Base-by-base conservation (phyloP, 129 eudicot species). In the carrot (Daucus carota) region DNA sequence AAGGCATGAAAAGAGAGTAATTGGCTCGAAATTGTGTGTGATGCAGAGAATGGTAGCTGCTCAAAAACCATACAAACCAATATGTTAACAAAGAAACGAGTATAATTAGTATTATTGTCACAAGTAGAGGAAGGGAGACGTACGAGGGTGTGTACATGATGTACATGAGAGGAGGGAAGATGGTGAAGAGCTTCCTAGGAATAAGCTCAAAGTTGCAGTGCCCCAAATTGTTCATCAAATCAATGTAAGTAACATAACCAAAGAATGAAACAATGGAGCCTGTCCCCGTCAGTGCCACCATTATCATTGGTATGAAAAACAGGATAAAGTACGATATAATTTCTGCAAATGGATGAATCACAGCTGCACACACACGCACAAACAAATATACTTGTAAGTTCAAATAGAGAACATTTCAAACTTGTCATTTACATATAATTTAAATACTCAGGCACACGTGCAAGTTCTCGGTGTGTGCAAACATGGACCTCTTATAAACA, bases 101-200 rank as follows among this genome's bases (percentile, higher is more conserved):
- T n/a, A n/a, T n/a, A n/a, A n/a, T n/a, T n/a, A n/a, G n/a, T n/a
- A n/a, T n/a, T n/a, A n/a, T n/a, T n/a, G 40, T 2, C 40, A 36
- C 5, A 36, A 36, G 40, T 36, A 36, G 40, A 36, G 40, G 40
- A 36, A 36, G 40, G 5, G 43, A 46, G 29, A 82, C 96, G 68
- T 86, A 90, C 96, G 96, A 73, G 16, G 93, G 96, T 1, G 96
- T 90, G 60, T 90, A 90, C 83, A 88, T 76, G 88, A 90, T 79
- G 77, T 86, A 86, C 84, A 88, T 90, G 83, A 90, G 89, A n/a
- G 93, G 93, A 16, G 92, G 93, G 62, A 90, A 86, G 15, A 84
- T 73, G 71, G 87, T 52, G 85, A 90, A 90, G 52, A 81, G 43
- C 65, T 50, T 31, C 20, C 83, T 82, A 1, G 96, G 96, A 22